phyloP scores from a whole-genome alignment of 1,284 basidiomycete species.

The Ganoderma sp. region DNA sequence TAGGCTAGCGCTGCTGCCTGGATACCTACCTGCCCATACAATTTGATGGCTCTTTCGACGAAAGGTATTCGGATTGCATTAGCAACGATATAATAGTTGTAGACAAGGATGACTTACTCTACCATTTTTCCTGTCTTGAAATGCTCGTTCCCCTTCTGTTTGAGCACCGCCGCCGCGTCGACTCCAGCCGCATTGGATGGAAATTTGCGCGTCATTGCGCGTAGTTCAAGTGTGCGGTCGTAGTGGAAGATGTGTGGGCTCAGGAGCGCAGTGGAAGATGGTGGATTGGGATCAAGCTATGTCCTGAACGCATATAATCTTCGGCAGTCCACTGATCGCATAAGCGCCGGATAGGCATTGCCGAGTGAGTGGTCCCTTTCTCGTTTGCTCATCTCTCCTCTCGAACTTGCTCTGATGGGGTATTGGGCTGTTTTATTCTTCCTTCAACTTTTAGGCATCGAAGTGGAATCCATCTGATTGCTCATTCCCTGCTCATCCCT shows the following conservation, averaged over 20 bases:
- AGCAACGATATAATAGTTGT: too few species aligned
- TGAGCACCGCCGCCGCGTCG: not conserved
- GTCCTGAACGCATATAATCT: too few species aligned
- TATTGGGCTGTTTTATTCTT: not conserved
- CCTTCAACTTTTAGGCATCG: not conserved
- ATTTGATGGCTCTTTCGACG: not conserved
- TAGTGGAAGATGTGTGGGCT: too few species aligned
- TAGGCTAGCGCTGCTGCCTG: too few species aligned
- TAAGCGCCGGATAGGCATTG: not conserved
- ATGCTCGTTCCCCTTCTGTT: not conserved
- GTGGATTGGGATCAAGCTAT: not conserved
- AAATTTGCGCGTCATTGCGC: not conserved
- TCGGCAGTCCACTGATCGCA: too few species aligned
- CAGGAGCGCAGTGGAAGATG: not conserved
- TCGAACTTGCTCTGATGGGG: not conserved
- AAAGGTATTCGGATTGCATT: not conserved
- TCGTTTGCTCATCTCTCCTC: not conserved
- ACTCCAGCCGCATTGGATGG: not conserved
- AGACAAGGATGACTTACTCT: not conserved
- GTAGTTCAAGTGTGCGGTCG: not conserved
- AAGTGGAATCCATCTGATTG: not conserved
- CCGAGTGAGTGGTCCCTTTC: not conserved
- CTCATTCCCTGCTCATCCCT: too few species aligned
- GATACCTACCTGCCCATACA: not conserved
- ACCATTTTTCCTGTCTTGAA: not conserved